Evolutionary conservation across 2,329 filamentous ascomycete genomes (phyloP), one percentile per base, ranked within the genome.

Genomic region (Drechslera avenae): DNA sequence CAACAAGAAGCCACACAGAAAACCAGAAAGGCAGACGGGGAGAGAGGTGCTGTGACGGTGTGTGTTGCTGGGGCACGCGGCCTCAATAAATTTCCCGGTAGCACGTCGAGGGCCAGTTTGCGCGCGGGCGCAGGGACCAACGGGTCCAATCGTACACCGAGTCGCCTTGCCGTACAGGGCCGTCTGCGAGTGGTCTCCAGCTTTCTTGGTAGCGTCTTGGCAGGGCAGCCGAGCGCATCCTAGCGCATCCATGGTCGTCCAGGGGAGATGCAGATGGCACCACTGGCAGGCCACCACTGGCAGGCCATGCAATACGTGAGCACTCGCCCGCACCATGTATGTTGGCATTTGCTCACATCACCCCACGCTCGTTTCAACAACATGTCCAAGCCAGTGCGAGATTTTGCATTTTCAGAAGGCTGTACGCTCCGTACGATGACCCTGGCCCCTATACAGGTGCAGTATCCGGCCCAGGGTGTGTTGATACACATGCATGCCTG

Each of bases 61-160:
- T 47, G 39, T 49, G 53, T 53, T 56, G 56, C 54, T 31, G 53
- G 54, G 47, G 57, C 14, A 48, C 50, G 57, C 42, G 55, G 49
- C 41, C 21, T 60, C 52, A 53, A 62, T 66, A 66, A 69, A 68
- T 67, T 68, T 66, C 57, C 59, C 54, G 54, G 53, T 39, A 42
- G 33, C 26, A 28, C 26, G 48, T 52, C 46, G 48, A 51, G 35
- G 46, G 37, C n/a, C n/a, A n/a, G n/a, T n/a, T n/a, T n/a, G 44
- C 26, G 4, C 12, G 10, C 6, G 21, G 32, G 54, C 54, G 61
- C 59, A 56, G 47, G 60, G 64, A 56, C 67, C 60, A 59, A 14
- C 14, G 9, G 9, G 34, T 37, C 48, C 43, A 51, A 51, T 51
- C 43, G 40, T 34, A 47, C 36, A 16, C 7, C 14, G 23, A 32